Evolutionary conservation across 2,329 filamentous ascomycete genomes (phyloP), one percentile per base, ranked within the genome.

Genomic region (Ophioceras dolichostomum): DNA sequence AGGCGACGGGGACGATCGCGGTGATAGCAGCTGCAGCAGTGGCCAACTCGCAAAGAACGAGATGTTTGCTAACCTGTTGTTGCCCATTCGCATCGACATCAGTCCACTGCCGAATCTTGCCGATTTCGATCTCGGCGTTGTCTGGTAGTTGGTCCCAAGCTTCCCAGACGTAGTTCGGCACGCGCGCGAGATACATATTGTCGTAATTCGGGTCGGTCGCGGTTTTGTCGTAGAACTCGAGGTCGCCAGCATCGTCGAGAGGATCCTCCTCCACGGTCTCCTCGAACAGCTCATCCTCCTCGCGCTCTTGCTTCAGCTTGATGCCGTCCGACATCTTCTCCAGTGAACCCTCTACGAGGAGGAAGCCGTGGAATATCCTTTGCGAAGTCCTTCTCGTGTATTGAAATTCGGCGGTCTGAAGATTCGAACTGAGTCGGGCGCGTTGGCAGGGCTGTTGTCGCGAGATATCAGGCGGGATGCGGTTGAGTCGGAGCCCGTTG

Each of bases 121-220:
- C 86, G 45, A 94, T 74, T 54, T 82, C 73, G 44, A 94, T 82
- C 59, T 88, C 82, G 39, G 81, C 79, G 47, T 93, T 80, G 44
- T 89, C 83, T 49, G 84, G 79, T 12, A 93, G 60, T 46, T 78
- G 69, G 40, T 65, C 60, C 83, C 87, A 93, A 32, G 79, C 72
- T 47, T 89, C 75, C 77, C 85, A 91, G 40, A 94, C 68, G 53
- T 83, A 81, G 45, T 77, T 76, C 16, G 87, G 86, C 31, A 94
- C 67, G 45, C 84, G 80, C 37, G 83, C 79, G 35, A 94, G 68
- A 65, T 85, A 93, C 38, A 73, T 61, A 29, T 57, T 64, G 43
- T 61, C 64, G 35, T 60, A 59, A 5, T 54, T 50, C 38, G 59
- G 59, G 39, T 55, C 58, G 3, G 56, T 46, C 3, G 51, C 32